These are phyloP conservation scores for Penicillium dipodomyicola DNA, from an alignment of 495 filamentous ascomycete species.

Conservation along the genomic window DNA sequence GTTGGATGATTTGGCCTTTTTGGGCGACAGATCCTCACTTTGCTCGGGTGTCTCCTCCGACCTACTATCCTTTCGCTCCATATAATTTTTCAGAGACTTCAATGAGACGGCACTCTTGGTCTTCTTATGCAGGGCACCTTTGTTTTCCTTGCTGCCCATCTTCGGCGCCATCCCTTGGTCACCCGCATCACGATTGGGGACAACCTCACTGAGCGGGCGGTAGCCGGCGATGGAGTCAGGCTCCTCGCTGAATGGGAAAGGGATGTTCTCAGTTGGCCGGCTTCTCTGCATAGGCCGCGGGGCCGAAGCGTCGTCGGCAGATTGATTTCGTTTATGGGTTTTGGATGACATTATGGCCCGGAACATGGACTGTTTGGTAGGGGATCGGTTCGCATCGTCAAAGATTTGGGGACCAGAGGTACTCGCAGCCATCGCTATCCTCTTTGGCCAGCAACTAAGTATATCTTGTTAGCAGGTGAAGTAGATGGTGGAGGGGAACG, in stretches of 20 bases:
- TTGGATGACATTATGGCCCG: conserved; percentile 46
- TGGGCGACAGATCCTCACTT: conserved; percentile 52
- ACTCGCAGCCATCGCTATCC: conserved; percentile 41
- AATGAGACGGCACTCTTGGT: conserved; percentile 66
- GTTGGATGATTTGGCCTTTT: conserved; percentile 82
- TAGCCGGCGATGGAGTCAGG: conserved; percentile 24
- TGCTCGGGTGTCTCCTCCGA: conserved; percentile 40
- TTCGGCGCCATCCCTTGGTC: conserved; percentile 25
- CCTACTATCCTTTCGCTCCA: conserved; percentile 52
- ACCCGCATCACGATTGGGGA: conserved; percentile 38
- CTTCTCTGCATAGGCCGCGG: conserved; percentile 14
- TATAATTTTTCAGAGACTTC: conserved; percentile 56
- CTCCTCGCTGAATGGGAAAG: conserved; percentile 31
- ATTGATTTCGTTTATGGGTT: conserved; percentile 41
- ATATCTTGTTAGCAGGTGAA: conserved; percentile 13
- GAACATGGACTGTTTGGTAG: conserved; percentile 43
- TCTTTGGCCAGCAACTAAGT: conserved; percentile 40
- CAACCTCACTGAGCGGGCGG: conserved; percentile 40
- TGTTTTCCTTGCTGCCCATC: conserved; percentile 30
- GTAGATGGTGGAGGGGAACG: conserved; percentile 8
- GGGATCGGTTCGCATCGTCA: conserved; percentile 41
- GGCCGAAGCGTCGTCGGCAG: conserved; percentile 37
- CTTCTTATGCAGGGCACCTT: conserved; percentile 55
- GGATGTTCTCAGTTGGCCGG: conserved; percentile 21
- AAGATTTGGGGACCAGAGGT: conserved; percentile 43